phyloP scores from a whole-genome alignment of 164 flowering plant genomes.

The Chloranthus sessilifolius region DNA sequence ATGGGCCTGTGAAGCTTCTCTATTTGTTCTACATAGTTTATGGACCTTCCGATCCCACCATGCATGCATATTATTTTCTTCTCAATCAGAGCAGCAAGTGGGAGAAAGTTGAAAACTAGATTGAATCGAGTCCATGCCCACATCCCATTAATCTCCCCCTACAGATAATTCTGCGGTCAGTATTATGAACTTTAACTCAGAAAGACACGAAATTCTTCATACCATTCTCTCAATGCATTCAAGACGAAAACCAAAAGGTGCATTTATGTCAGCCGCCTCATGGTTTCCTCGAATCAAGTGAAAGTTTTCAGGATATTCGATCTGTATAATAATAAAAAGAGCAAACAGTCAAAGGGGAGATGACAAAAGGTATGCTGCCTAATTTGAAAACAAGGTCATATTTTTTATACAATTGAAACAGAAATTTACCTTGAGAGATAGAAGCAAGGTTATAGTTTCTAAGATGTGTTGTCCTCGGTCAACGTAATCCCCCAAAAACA shows the following conservation, averaged over 20 bases:
- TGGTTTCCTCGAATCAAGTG: constrained; percentile 72
- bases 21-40: constrained; percentile 87
- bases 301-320: constrained; percentile 48
- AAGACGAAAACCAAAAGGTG: constrained; percentile 40
- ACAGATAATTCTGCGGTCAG: constrained; percentile 12
- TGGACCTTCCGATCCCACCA: constrained; percentile 98
- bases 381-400: not conserved
- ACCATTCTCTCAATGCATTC: constrained; percentile 74
- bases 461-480: constrained; percentile 98
- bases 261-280: constrained; percentile 92
- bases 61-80: constrained; percentile 99
- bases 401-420: not conserved
- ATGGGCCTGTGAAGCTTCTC: constrained; percentile 98
- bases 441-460: constrained; percentile 85
- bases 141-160: constrained; percentile 98
- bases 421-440: constrained; percentile 79
- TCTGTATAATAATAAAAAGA: constrained; percentile 35
- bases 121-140: constrained; percentile 99
- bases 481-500: constrained; percentile 97
- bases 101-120: constrained; percentile 93
- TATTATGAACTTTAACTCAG: constrained; percentile 8
- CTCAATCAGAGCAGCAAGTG: constrained; percentile 96
- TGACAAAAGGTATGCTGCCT: not conserved
- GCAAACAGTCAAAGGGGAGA: not conserved
- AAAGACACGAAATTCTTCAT: constrained; percentile 4